Evolutionary conservation across 148 eudicot species (phyloP), one percentile per base, ranked within the genome.

Genomic region (Vaccinium vitisidaea): DNA sequence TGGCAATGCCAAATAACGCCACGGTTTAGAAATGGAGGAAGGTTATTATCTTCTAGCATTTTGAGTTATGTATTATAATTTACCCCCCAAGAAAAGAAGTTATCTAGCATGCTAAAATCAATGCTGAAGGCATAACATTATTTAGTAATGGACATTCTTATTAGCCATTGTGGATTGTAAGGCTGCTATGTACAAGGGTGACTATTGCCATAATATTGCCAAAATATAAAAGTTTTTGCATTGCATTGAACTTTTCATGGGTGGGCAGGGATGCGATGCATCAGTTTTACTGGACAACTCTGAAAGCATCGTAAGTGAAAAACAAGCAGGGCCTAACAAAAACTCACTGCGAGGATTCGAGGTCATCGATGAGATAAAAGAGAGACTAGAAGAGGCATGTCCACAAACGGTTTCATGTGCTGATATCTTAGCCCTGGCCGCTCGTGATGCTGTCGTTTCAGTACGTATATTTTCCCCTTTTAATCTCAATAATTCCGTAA

Each of bases 361-460:
- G 25, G 91, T 91, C 25, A 88, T 93, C 16, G 95, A 94, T 71
- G 83, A 87, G 63, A 94, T 93, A 19, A 94, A 94, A 87, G 79
- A 82, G 53, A 88, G 86, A 0, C 80, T 93, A 8, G 98, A 94
- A 86, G 91, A 90, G 63, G 88, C 90, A 10, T 94, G 98, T 77
- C 95, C 98, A 4, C 55, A 70, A 21, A 88, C 90, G 0, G 95
- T 94, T 55, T 94, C 98, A 5, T 94, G 98, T 79, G 95, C 98
- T 48, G 98, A 94, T 88, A 88, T 94, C 61, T 80, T 94, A 77
- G 93, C 98, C 76, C 80, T 93, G 76, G 95, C 87, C 78, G 95
- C 98, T 79, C 92, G 95, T 2, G 94, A 93, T 80, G 87, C 94
- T 1, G 98, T 94, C 36, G 88, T 88, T 43, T 59, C 86, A 92